Base-by-base conservation (phyloP, 768 basidiomycete species). In the Tylopilus subfusipes region DNA sequence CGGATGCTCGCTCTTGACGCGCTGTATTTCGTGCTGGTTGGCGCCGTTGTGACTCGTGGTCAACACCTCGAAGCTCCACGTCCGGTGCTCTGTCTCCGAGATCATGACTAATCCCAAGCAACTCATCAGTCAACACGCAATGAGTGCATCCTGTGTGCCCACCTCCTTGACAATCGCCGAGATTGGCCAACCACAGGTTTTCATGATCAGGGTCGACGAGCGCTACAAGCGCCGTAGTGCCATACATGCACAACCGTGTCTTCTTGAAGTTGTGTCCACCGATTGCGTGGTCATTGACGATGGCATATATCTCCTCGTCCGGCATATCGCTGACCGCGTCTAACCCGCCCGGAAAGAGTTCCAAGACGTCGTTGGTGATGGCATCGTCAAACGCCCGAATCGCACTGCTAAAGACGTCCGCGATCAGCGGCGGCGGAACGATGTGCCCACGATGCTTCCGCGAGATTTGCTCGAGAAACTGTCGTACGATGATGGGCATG, bases 121-220 rank as follows among this genome's bases (percentile, higher is more conserved):
- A 61, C 45, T 14, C 7, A 18, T 48, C 48, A 55, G 54, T 49
- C 40, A 54, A 42, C 33, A 21, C 21, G 16, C 2, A 29, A 27
- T 24, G 48, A 59, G 50, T 33, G 33, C 46, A 51, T 7, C 2
- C 2, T 16, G 22, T 16, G 42, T 24, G 73, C 84, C 58, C 58
- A 88, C 88, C 76, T 56, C 86, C 86, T 76, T 87, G 84, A 67
- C 86, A 90, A 64, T 91, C 89, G 14, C 89, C 89, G 25, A 91
- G 75, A 63, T 90, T 90, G 7, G 88, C 88, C 44, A 90, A 72
- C 89, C 89, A 91, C 21, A 90, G 72, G 57, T 88, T 81, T 63
- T 79, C 75, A 57, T 81, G 79, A 19, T 81, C 75, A 33, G 88
- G 86, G 71, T 90, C 87, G 39, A 86, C 78, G 34, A 91, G 76